Conservation (phyloP, 2,329 filamentous ascomycete species). For the Fusarium anguioides region DNA sequence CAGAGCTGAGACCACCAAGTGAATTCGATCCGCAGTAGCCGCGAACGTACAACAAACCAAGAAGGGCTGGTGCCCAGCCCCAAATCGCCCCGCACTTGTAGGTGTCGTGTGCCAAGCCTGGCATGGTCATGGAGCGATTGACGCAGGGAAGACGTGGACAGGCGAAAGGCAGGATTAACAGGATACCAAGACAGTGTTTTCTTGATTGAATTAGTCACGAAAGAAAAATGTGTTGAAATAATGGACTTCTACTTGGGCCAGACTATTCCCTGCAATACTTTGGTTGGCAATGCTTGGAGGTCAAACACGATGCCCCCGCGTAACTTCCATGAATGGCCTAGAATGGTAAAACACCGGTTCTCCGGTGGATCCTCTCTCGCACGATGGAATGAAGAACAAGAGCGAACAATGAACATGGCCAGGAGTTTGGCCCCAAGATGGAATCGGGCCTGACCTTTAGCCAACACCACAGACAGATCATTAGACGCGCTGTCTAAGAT, state of each 20-base stretch:
- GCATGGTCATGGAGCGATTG: slow-evolving; percentile 9
- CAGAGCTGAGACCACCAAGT: slow-evolving; percentile 31
- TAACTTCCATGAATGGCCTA: too few relatives aligned
- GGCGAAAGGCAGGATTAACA: too few relatives aligned
- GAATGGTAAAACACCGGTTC: neutral
- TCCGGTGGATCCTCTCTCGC: neutral
- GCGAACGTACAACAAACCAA: slow-evolving; percentile 21
- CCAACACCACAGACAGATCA: slow-evolving; percentile 4
- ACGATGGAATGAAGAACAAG: slow-evolving; percentile 1
- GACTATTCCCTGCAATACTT: neutral
- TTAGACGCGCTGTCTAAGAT: slow-evolving; percentile 13
- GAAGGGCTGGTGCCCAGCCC: slow-evolving; percentile 27
- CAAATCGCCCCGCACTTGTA: slow-evolving; percentile 24
- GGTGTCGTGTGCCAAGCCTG: slow-evolving; percentile 10
- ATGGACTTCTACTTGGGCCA: neutral
- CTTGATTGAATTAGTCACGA: neutral
- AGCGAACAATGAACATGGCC: slow-evolving; percentile 2
- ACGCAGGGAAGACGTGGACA: slow-evolving; percentile 11
- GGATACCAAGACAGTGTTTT: slow-evolving; percentile 3
- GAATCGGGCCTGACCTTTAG: slow-evolving; percentile 8
- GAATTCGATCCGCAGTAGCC: slow-evolving; percentile 23
- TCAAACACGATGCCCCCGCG: slow-evolving; percentile 16
- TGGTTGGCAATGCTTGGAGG: neutral
- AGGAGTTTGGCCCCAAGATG: slow-evolving; percentile 12
- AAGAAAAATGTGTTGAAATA: neutral